A percentile compares a stretch with the other conserved stretches of the same genome.
phyloP scores from a whole-genome alignment of 805 yeast genomes.

The Lipomyces orientalis region DNA sequence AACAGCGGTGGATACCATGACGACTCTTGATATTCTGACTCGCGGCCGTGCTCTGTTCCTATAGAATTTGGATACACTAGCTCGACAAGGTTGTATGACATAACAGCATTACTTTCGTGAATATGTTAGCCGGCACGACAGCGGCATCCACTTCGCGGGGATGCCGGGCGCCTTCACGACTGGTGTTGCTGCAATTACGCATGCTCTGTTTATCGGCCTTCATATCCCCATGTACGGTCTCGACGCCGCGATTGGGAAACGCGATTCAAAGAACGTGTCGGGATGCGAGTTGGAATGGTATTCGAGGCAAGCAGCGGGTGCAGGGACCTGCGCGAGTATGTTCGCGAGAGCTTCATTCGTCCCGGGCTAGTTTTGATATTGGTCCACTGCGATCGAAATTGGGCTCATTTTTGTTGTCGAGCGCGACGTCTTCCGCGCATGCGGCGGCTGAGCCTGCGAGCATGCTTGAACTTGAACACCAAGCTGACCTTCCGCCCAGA shows the following conservation, averaged over 20 bases:
- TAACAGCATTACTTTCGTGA: neutral
- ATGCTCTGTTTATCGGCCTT: neutral
- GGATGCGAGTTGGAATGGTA: neutral
- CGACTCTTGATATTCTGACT: neutral
- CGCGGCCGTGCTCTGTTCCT: neutral
- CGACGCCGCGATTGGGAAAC: neutral
- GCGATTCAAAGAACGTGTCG: neutral
- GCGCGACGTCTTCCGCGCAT: neutral
- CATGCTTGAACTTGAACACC: neutral
- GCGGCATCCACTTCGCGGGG: neutral
- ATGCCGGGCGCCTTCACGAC: neutral
- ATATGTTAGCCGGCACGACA: neutral
- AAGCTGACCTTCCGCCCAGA: neutral
- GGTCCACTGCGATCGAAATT: conserved; percentile 1
- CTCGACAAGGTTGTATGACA: neutral
- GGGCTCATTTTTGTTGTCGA: neutral
- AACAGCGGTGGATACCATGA: neutral
- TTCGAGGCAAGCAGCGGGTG: neutral
- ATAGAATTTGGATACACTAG: neutral
- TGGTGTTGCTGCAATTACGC: neutral
- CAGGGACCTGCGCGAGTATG: neutral
- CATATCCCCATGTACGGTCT: neutral
- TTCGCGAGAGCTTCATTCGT: neutral
- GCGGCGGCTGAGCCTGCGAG: neutral
- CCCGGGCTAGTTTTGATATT: neutral